A percentile compares a stretch with the other conserved stretches of the same genome.
These are phyloP conservation scores for Atkinsonella texensis DNA, from an alignment of 2,329 filamentous ascomycete species.

Conservation along the genomic window DNA sequence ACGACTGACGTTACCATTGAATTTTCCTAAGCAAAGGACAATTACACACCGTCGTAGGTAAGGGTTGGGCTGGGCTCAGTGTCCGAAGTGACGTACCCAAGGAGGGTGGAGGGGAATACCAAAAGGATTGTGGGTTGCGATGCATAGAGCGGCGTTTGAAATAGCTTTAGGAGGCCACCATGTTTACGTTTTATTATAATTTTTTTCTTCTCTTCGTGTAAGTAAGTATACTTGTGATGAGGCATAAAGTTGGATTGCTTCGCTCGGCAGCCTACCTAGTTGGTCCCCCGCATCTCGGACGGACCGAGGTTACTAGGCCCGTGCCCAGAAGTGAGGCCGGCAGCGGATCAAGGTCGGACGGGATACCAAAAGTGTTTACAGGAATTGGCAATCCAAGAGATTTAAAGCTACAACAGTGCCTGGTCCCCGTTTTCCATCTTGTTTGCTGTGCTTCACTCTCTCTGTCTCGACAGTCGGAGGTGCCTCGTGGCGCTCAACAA, in stretches of 20 bases:
- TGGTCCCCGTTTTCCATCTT: too few relatives aligned
- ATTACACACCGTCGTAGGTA: constrained; percentile 20
- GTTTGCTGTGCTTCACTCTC: too few relatives aligned
- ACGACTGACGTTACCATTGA: constrained; percentile 62
- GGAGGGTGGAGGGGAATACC: neutral
- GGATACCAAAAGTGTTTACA: neutral
- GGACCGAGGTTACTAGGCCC: neutral
- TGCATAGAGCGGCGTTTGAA: constrained; percentile 8
- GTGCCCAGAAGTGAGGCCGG: too few relatives aligned
- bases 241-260: too few relatives aligned
- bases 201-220: too few relatives aligned
- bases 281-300: neutral
- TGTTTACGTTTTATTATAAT: neutral
- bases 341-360: too few relatives aligned
- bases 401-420: too few relatives aligned
- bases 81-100: too few relatives aligned
- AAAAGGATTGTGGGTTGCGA: neutral
- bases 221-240: too few relatives aligned
- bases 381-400: neutral
- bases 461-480: too few relatives aligned
- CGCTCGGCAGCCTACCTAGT: too few relatives aligned
- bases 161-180: neutral
- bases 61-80: neutral
- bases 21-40: constrained; percentile 58
- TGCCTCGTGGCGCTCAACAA: too few relatives aligned